These are phyloP conservation scores for Acer yangbiense DNA, from an alignment of 345 rosid genomes.

Conservation along the genomic window DNA sequence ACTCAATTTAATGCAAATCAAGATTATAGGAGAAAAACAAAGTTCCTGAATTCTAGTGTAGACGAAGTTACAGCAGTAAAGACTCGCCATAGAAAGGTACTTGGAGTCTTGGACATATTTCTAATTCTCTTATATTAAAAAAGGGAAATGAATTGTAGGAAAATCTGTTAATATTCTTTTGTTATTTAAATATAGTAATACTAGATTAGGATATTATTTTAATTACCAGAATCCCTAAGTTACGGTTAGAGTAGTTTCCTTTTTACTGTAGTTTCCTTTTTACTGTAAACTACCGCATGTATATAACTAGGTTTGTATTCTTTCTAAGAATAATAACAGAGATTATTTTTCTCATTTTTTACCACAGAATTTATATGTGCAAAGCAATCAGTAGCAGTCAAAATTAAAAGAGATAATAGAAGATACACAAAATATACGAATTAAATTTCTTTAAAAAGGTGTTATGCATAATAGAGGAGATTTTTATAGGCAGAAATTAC, in stretches of 20 bases:
- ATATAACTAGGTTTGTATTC: no score
- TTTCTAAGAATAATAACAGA: no score
- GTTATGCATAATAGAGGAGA: slow-evolving; percentile 1
- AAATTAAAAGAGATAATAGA: not conserved
- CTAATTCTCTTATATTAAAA: not conserved
- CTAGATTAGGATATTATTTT: no score
- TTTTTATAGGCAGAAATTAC: not conserved
- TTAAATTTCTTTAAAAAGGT: not conserved
- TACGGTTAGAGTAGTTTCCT: no score
- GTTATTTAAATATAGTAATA: no score
- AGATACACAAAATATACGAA: not conserved
- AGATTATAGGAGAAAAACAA: not conserved
- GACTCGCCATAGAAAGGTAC: not conserved
- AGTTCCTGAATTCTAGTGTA: not conserved
- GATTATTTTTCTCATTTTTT: no score
- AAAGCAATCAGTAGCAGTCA: not conserved
- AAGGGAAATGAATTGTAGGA: not conserved
- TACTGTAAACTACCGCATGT: no score
- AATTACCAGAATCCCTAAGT: no score
- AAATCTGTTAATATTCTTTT: no score
- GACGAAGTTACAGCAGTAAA: not conserved
- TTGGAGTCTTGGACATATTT: not conserved
- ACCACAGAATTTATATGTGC: not conserved
- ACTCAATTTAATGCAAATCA: not conserved
- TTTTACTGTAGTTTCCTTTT: no score